Evolutionary conservation across 164 flowering plant species (phyloP).

Genomic region (Piper longum): DNA sequence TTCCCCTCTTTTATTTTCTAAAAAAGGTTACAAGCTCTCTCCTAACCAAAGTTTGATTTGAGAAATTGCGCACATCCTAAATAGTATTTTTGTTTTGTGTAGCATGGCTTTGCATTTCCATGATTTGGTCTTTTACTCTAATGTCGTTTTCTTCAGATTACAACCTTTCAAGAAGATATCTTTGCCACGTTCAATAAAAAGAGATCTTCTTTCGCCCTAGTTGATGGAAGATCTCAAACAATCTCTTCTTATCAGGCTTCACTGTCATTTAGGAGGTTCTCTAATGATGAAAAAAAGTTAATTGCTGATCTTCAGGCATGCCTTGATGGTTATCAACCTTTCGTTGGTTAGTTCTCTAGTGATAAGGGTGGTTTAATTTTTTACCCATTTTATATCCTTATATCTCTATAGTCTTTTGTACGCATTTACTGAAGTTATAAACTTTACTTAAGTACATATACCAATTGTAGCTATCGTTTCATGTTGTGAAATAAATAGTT

Average conservation of each 20-base stretch:
- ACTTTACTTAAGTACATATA: not conserved
- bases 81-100: too few relatives aligned
- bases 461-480: not conserved
- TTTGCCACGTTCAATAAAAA: conserved; percentile 47
- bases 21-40: too few relatives aligned
- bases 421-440: not conserved
- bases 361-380: not conserved
- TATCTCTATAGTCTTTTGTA: not conserved
- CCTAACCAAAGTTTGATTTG: too few relatives aligned
- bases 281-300: conserved; percentile 31
- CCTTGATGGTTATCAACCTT: conserved; percentile 23
- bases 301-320: conserved; percentile 35
- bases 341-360: conserved; percentile 26
- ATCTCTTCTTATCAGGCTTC: conserved; percentile 54
- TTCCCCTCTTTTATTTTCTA: not conserved
- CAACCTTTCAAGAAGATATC: conserved; percentile 20
- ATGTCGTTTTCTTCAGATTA: conserved; percentile 33
- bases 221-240: conserved; percentile 35
- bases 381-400: not conserved
- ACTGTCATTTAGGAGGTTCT: conserved; percentile 18
- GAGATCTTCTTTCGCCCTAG: conserved; percentile 55
- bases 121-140: not conserved
- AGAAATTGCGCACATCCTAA: too few relatives aligned
- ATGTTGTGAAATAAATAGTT: not conserved
- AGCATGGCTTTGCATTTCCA: too few relatives aligned